phyloP scores from a whole-genome alignment of 129 eudicot species.

The Escallonia herrerae region DNA sequence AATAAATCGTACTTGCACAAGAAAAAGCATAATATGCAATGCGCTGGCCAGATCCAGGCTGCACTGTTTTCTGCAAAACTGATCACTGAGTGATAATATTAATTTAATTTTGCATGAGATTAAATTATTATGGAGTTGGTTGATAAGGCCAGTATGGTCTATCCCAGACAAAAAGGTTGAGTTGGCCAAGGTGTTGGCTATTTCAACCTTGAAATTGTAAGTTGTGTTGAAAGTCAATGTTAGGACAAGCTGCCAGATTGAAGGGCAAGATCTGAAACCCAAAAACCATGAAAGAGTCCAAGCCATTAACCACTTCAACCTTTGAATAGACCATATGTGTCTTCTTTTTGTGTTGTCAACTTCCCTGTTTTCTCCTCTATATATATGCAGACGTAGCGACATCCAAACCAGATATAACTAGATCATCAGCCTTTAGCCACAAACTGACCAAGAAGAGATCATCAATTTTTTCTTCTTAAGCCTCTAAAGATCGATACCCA shows the following conservation, averaged over 20 bases:
- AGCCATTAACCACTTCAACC: not conserved
- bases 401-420: not conserved
- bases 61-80: too few species aligned
- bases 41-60: too few species aligned
- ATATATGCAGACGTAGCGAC: not conserved
- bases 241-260: not conserved
- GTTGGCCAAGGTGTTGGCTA: not conserved
- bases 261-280: not conserved
- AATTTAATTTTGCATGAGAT: too few species aligned
- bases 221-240: conserved; percentile 13
- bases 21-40: too few species aligned
- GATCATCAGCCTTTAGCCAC: not conserved
- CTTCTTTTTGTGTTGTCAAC: not conserved
- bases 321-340: not conserved
- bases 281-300: conserved; percentile 3
- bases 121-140: too few species aligned
- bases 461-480: not conserved
- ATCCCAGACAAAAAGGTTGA: not conserved
- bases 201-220: conserved; percentile 1
- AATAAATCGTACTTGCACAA: too few species aligned
- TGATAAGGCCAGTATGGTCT: too few species aligned
- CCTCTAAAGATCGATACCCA: too few species aligned
- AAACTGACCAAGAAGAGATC: not conserved
- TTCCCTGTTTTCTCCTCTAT: not conserved
- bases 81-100: too few species aligned